A percentile compares a stretch with the other conserved stretches of the same genome.
Conservation (phyloP, 2,329 filamentous ascomycete species). For the Chrysoporthe puriensis region DNA sequence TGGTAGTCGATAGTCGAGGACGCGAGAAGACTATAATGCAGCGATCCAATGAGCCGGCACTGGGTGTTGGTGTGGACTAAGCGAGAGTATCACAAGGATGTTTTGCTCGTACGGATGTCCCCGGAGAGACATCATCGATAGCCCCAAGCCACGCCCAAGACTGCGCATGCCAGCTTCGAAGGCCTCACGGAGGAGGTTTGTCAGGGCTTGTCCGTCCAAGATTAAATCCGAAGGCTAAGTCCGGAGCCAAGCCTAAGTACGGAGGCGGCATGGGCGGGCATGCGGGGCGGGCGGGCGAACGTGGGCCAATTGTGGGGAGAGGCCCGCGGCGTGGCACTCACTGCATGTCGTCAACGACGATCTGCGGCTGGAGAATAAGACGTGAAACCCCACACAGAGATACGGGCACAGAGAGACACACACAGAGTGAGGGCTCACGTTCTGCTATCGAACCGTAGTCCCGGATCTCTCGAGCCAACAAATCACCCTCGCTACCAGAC, state of each 20-base stretch:
- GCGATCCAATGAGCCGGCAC: background rate
- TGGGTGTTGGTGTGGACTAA: background rate
- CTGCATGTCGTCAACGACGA: constrained; percentile 26
- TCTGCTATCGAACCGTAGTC: too few relatives aligned
- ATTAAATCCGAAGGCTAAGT: constrained; percentile 21
- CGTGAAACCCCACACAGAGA: background rate
- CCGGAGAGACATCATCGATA: background rate
- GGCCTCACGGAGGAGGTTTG: background rate
- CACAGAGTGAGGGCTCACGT: too few relatives aligned
- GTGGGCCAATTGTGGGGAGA: background rate
- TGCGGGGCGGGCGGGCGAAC: background rate
- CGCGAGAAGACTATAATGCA: background rate
- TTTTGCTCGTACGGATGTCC: background rate
- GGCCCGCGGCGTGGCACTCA: constrained; percentile 10
- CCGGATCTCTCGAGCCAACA: too few relatives aligned
- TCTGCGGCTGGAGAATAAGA: background rate
- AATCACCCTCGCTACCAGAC: background rate
- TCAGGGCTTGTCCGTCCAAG: too few relatives aligned
- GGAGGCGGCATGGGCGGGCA: background rate
- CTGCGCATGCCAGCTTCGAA: background rate
- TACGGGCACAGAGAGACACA: too few relatives aligned
- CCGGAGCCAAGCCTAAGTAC: constrained; percentile 8
- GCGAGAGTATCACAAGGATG: background rate
- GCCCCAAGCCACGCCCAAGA: background rate
- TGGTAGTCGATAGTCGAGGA: background rate